Evolutionary conservation across 495 filamentous ascomycete species (phyloP), one percentile per base, ranked within the genome.

Genomic region (Penicillium lividum): DNA sequence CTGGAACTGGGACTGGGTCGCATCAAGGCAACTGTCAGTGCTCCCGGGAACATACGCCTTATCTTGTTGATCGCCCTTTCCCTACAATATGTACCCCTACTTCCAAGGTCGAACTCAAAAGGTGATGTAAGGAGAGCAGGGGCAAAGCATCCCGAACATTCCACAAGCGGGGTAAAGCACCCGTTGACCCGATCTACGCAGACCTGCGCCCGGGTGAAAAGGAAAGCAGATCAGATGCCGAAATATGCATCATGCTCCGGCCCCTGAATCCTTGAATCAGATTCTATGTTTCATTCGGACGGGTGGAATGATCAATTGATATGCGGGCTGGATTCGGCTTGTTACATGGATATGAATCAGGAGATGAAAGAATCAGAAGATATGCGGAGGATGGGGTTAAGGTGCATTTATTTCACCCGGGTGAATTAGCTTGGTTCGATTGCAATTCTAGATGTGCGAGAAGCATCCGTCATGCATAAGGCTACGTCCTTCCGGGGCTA

Each of bases 391-490:
- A 16, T 15, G 43, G 27, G 18, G 43, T 10, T 46, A 36, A 3
- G 33, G 33, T 8, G 33, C 18, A 15, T 9, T 7, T 11, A 48
- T 16, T 61, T 56, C 30, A 53, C 58, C 58, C 53, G 58, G 58
- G 58, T 56, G 53, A 56, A 33, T 51, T 36, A 46, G 27, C 30
- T 40, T 15, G 16, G 43, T 49, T 51, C 51, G 27, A 49, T 28
- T 18, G 3, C 27, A 51, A 28, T 59, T 59, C 57, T 59, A 54
- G 57, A 59, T 31, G 45, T 8, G 51, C 38, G 22, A 22, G 22
- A 22, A 22, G 22, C 22, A 22, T 2, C 22, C 22, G 22, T 40
- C n/a, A 40, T 40, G 38, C 38, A 40, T 40, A 15, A 22, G 38
- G 15, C 13, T 15, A 28, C 51, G 15, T 15, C 34, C 44, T n/a